Evolutionary conservation across 441 rosid species (phyloP), one percentile per base, ranked within the genome.

Genomic region (Populus tomentosa): DNA sequence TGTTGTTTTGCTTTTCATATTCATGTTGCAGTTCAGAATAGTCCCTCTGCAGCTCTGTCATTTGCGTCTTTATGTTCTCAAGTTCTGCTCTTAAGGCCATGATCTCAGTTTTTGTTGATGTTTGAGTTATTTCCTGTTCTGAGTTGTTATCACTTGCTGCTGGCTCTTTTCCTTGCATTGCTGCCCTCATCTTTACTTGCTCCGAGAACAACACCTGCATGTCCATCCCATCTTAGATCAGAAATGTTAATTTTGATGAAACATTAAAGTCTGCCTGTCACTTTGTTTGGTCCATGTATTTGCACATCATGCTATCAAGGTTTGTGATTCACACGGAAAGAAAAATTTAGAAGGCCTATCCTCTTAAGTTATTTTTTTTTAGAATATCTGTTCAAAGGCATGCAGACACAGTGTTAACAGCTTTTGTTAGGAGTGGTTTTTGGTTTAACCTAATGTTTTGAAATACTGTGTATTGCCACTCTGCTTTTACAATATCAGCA

Each of bases 171-270:
- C 82, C 92, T 82, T 85, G 86, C 92, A 90, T 85, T 77, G 86
- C 85, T 82, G 80, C 73, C 82, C 91, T 88, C 90, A 95, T 89
- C 86, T 92, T 92, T 59, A 87, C 82, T 88, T 95, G 97, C 83
- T 91, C 91, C 1, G 91, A 85, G 84, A 91, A 90, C 75, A 90
- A 79, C 53, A 90, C 93, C 91, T 92, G 92, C 87, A 79, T 78
- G 61, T 24, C 59, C 53, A 72, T 65, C 72, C 69, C 65, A 26
- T 72, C 64, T 75, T 74, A 75, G 69, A 70, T 78, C 36, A 72
- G 56, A 82, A 66, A 21, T 67, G 11, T 79, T 67, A 32, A 21
- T 62, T 11, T 70, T 71, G 46, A 59, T 68, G 26, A 24, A 36
- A n/a, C 11, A 67, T 74, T n/a, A 61, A 61, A 10, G 65, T 35